Percentiles rank a stretch among this genome's conserved stretches.
Evolutionary conservation across 2,329 filamentous ascomycete genomes (phyloP).

Genomic region (Magnaporthiopsis rhizophila): DNA sequence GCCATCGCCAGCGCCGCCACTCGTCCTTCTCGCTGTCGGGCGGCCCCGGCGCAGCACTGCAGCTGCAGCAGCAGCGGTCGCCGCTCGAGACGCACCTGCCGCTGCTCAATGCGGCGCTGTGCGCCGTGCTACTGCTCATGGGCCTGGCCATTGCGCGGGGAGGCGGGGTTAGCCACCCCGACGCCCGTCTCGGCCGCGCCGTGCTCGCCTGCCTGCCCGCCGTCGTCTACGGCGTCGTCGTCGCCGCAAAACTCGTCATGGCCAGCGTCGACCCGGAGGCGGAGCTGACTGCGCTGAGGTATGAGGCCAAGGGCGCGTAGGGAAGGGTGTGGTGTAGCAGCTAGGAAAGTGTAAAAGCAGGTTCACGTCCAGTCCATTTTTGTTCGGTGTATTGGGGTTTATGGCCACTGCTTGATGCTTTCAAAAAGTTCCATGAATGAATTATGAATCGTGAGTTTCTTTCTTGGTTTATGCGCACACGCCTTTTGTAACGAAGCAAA

Average conservation of each 20-base stretch:
- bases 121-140: constrained; percentile 39
- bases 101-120: constrained; percentile 51
- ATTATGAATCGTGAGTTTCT: too few relatives aligned
- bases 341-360: neutral
- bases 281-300: constrained; percentile 54
- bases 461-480: too few relatives aligned
- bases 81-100: constrained; percentile 53
- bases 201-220: constrained; percentile 44
- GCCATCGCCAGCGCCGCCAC: constrained; percentile 6
- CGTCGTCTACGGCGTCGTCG: constrained; percentile 51
- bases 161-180: constrained; percentile 10
- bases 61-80: constrained; percentile 14
- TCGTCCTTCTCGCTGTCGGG: constrained; percentile 15
- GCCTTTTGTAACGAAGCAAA: too few relatives aligned
- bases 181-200: constrained; percentile 20
- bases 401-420: too few relatives aligned
- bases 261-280: constrained; percentile 58
- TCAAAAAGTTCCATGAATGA: too few relatives aligned
- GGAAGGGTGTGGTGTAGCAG: neutral
- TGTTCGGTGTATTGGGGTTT: too few relatives aligned
- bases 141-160: constrained; percentile 28
- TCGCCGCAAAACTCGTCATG: constrained; percentile 59
- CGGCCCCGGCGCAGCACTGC: constrained; percentile 1
- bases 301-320: constrained; percentile 60
- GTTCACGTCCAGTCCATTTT: too few relatives aligned